Evolutionary conservation across 2,329 filamentous ascomycete genomes (phyloP).

Genomic region (Xylaria polymorpha): DNA sequence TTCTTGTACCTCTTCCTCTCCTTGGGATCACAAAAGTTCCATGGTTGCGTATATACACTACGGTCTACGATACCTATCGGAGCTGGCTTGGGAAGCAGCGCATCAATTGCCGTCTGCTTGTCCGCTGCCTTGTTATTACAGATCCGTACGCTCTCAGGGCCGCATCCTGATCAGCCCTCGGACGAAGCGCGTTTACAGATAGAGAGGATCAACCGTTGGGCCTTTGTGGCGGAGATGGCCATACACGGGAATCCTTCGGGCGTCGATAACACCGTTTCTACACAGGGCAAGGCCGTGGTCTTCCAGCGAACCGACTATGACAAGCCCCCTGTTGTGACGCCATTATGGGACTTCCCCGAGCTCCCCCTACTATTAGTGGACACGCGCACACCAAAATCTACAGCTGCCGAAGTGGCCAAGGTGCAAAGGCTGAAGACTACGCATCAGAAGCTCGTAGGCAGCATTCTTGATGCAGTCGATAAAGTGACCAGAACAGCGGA

Average conservation of each 20-base stretch:
- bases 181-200: conserved; percentile 91
- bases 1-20: conserved; percentile 96
- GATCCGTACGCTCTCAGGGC: conserved; percentile 86
- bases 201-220: conserved; percentile 97
- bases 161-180: conserved; percentile 88
- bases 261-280: conserved; percentile 95
- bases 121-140: conserved; percentile 87
- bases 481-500: conserved; percentile 70
- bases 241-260: conserved; percentile 97
- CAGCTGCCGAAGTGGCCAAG: conserved; percentile 85
- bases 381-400: conserved; percentile 88
- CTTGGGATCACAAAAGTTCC: conserved; percentile 80
- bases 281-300: conserved; percentile 92
- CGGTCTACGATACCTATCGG: conserved; percentile 94
- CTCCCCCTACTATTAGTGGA: conserved; percentile 90
- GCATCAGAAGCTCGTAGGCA: conserved; percentile 81
- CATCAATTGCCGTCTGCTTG: conserved; percentile 92
- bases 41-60: conserved; percentile 87
- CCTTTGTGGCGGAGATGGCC: conserved; percentile 95
- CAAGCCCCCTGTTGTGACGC: conserved; percentile 79
- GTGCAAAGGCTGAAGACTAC: conserved; percentile 77
- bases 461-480: conserved; percentile 88
- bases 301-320: conserved; percentile 84
- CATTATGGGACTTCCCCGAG: conserved; percentile 90
- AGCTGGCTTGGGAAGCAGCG: conserved; percentile 91